Percentiles rank a stretch among this genome's conserved stretches.
Conservation (phyloP, 225 moss, liverwort and hornwort species). For the Marchantia polymorpha region DNA sequence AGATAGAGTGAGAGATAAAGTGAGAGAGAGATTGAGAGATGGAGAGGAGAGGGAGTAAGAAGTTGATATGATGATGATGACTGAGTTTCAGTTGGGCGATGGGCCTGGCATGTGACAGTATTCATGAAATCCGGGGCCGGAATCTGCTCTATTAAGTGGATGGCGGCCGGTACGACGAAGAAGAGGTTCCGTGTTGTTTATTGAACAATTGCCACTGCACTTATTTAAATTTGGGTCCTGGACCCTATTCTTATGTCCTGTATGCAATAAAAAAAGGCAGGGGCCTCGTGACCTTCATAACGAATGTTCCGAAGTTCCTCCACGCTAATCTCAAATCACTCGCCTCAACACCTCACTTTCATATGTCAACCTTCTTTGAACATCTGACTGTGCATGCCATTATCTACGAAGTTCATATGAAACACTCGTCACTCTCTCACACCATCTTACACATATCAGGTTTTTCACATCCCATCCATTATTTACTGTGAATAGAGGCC, state of each 20-base stretch:
- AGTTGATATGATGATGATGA: no score
- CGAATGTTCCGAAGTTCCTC: neutral
- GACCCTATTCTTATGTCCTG: constrained; percentile 6
- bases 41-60: neutral
- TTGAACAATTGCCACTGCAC: neutral
- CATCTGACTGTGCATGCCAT: no score
- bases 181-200: neutral
- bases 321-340: neutral
- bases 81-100: neutral
- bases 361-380: no score
- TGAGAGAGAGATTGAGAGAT: neutral
- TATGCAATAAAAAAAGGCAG: constrained; percentile 9
- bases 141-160: constrained; percentile 1
- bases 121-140: neutral
- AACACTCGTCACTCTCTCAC: no score
- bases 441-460: no score
- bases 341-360: no score
- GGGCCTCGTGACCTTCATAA: constrained; percentile 2
- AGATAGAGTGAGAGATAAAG: neutral
- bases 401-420: no score
- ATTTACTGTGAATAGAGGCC: no score
- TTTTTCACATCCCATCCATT: no score
- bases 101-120: neutral
- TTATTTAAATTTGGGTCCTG: constrained; percentile 1
- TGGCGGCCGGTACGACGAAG: neutral